Evolutionary conservation across 176 grass and related monocot genomes (phyloP).

Genomic region (Cocos nucifera): DNA sequence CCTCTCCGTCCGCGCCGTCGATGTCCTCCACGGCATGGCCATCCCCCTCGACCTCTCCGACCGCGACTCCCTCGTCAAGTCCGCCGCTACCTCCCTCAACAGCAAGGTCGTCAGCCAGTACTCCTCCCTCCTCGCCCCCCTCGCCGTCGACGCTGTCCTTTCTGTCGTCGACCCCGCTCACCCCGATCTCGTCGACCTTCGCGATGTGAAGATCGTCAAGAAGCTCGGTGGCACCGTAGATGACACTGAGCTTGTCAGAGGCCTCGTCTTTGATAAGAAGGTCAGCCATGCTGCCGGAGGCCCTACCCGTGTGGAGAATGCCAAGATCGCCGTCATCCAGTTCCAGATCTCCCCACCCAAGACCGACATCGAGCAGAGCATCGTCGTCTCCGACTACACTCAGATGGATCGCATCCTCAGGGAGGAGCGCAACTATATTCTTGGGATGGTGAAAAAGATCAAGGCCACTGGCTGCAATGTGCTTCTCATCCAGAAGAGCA

Average conservation of each 20-base stretch:
- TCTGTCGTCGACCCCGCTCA: slow-evolving; percentile 70
- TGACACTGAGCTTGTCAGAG: slow-evolving; percentile 64
- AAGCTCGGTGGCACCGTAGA: slow-evolving; percentile 79
- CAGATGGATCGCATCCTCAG: slow-evolving; percentile 95
- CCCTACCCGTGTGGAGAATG: slow-evolving; percentile 55
- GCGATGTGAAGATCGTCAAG: slow-evolving; percentile 67
- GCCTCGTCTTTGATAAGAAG: slow-evolving; percentile 87
- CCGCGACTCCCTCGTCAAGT: slow-evolving; percentile 67
- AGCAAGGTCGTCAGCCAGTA: slow-evolving; percentile 89
- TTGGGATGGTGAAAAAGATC: slow-evolving; percentile 92
- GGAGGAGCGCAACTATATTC: slow-evolving; percentile 83
- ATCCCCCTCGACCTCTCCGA: slow-evolving; percentile 74
- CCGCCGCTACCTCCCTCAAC: slow-evolving; percentile 73
- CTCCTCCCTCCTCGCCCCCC: slow-evolving; percentile 66
- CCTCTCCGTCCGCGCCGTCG: slow-evolving; percentile 43
- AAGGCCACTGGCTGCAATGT: slow-evolving; percentile 80
- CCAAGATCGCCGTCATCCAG: slow-evolving; percentile 91
- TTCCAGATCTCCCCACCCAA: slow-evolving; percentile 92
- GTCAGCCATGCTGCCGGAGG: slow-evolving; percentile 71
- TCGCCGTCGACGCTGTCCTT: slow-evolving; percentile 72
- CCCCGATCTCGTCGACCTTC: slow-evolving; percentile 70
- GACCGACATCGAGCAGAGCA: slow-evolving; percentile 93
- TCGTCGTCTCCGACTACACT: slow-evolving; percentile 75
- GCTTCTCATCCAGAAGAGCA: slow-evolving; percentile 90
- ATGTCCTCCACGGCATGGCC: slow-evolving; percentile 55